Base-by-base conservation (phyloP, 345 rosid genomes). In the Lumnitzera racemosa region DNA sequence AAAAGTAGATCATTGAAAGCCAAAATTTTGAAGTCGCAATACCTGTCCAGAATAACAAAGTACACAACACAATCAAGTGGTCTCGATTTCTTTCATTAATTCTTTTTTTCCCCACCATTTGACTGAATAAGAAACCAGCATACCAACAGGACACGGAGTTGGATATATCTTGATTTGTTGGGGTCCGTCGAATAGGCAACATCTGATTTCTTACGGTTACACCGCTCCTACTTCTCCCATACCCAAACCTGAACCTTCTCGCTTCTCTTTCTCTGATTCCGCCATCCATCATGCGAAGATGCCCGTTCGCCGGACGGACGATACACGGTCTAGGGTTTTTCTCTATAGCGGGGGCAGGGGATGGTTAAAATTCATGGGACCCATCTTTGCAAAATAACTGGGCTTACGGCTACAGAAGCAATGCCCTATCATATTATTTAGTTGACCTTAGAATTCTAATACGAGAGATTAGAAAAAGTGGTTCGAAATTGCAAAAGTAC, bases 21-120 rank as follows among this genome's bases (percentile, higher is more conserved):
- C 3, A 69, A 61, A 62, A 86, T 70, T 58, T 81, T 87, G 70
- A 70, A 74, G 53, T 87, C 95, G 60, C 95, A 85, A 69, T 81
- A 87, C 56, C 78, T 75, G 61, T 11, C 14, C 25, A 17, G 27
- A 12, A 43, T 14, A 6, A 13, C 24, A 24, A 52, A 62, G 17
- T 51, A 12, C 13, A 61, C 15, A 25, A 14, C 56, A 51, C 24
- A 43, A 3, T 27, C 47, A 43, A 13, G 46, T 23, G 36, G 15
- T 47, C 3, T 15, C 4, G 17, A 23, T 36, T 9, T 7, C 43
- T 36, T 36, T 36, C 7, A 36, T 7, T 36, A 7, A 36, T 36
- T 36, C 7, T 36, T 36, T 36, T 5, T 27, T 5, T 1, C 5
- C 5, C 5, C 5, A 2, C 31, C 23, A 59, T 23, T 23, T 7